Evolutionary conservation across 257 asterid genomes (phyloP).

Genomic region (Solanum medicagineum): DNA sequence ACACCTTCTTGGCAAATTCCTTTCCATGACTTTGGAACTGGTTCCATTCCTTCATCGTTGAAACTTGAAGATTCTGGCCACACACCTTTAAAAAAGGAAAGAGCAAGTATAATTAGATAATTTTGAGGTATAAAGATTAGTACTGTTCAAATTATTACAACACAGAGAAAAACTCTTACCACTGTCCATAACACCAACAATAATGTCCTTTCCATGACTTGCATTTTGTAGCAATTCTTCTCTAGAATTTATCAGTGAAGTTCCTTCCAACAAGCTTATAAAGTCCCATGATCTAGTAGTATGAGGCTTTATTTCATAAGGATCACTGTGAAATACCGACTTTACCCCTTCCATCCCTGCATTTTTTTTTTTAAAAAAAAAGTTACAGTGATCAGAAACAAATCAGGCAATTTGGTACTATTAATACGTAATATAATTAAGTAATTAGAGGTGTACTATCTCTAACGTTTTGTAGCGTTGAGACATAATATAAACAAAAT

Average conservation of each 20-base stretch:
- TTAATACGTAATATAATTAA: background rate
- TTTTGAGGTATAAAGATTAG: background rate
- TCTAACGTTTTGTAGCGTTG: too few relatives aligned
- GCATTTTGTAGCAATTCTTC: slow-evolving; percentile 16
- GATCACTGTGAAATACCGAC: slow-evolving; percentile 33
- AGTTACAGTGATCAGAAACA: background rate
- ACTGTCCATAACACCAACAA: slow-evolving; percentile 22
- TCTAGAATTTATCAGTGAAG: background rate
- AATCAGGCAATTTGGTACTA: background rate
- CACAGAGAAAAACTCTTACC: slow-evolving; percentile 4
- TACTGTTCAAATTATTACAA: background rate
- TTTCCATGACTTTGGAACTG: slow-evolving; percentile 33
- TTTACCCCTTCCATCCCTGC: slow-evolving; percentile 36
- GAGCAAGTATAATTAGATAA: background rate
- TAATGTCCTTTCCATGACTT: slow-evolving; percentile 15
- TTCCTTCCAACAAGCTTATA: slow-evolving; percentile 18
- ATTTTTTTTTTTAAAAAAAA: background rate
- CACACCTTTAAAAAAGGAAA: slow-evolving; percentile 5
- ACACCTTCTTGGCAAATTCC: slow-evolving; percentile 33
- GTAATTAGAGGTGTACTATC: background rate
- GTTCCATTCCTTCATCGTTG: slow-evolving; percentile 38
- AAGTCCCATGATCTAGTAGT: slow-evolving; percentile 53
- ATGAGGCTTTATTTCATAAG: slow-evolving; percentile 17
- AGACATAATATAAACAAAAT: too few relatives aligned
- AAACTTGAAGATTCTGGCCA: slow-evolving; percentile 47